phyloP scores from a whole-genome alignment of 2,329 filamentous ascomycete genomes.

The Ophiostoma angusticollis region DNA sequence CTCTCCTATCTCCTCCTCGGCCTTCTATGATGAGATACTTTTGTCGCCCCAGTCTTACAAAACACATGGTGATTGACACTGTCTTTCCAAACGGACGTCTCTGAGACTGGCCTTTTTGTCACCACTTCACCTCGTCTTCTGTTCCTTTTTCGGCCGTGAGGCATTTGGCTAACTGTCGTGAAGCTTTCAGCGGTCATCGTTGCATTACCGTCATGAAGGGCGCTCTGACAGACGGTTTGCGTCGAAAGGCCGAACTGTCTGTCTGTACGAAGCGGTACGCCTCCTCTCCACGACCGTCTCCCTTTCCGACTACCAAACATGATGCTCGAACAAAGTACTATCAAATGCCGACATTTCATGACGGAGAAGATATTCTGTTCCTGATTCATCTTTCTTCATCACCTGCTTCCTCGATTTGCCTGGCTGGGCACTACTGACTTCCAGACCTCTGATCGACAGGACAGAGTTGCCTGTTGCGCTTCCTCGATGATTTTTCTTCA shows the following conservation, averaged over 20 bases:
- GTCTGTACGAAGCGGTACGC: no score
- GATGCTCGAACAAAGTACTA: slow-evolving; percentile 31
- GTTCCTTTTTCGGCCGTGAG: no score
- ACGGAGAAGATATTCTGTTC: slow-evolving; percentile 16
- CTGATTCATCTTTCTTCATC: slow-evolving; percentile 11
- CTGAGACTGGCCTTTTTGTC: slow-evolving; percentile 21
- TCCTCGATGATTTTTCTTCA: no score
- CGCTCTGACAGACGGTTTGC: no score
- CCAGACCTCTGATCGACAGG: no score
- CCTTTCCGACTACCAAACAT: slow-evolving; percentile 16
- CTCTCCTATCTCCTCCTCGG: not conserved
- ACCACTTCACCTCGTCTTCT: not conserved
- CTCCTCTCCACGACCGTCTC: not conserved
- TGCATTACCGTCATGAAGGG: no score
- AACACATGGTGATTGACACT: slow-evolving; percentile 42
- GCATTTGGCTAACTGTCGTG: no score
- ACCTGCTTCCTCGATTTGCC: not conserved
- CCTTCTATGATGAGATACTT: slow-evolving; percentile 38
- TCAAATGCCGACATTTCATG: slow-evolving; percentile 29
- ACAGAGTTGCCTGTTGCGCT: no score
- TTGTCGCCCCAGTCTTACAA: slow-evolving; percentile 47
- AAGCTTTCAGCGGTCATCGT: no score
- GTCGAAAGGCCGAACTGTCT: no score
- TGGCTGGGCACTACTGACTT: no score
- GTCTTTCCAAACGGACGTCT: slow-evolving; percentile 37